Evolutionary conservation across 2,329 filamentous ascomycete genomes (phyloP).

Genomic region (Apiospora phragmitis): DNA sequence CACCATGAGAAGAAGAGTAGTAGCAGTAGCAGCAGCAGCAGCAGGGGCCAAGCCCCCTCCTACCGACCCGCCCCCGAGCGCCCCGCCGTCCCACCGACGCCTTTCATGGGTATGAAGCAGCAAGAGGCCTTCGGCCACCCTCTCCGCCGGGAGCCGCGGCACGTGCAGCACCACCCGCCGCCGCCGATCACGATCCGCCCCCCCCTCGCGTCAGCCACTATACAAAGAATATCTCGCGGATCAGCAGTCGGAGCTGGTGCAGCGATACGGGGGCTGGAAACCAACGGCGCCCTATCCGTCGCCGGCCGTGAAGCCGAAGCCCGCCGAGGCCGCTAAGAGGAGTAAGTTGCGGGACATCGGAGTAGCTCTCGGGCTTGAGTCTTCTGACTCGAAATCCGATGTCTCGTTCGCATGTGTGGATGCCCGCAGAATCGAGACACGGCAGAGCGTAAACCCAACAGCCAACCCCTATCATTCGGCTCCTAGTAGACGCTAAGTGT

Average conservation of each 20-base stretch:
- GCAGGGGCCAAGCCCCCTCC: neutral
- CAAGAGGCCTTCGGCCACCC: neutral
- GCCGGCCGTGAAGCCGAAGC: neutral
- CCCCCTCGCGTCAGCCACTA: neutral
- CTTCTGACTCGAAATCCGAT: constrained; percentile 8
- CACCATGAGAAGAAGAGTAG: neutral
- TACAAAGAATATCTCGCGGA: neutral
- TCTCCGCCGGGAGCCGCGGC: neutral
- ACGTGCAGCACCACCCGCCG: neutral
- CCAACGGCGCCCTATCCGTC: neutral
- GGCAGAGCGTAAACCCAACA: neutral
- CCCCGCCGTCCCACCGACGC: neutral
- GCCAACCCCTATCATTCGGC: neutral
- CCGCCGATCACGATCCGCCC: neutral
- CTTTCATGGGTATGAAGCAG: neutral
- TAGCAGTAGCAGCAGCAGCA: neutral
- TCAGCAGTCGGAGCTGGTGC: neutral
- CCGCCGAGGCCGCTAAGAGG: neutral
- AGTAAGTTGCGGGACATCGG: neutral
- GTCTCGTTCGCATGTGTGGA: constrained; percentile 14
- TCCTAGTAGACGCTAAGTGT: neutral
- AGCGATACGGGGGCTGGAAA: neutral
- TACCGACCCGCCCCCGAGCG: neutral
- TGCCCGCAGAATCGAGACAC: constrained; percentile 8
- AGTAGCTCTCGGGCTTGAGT: neutral